Base-by-base conservation (phyloP, 805 yeast genomes). In the Yarrowia keelungensis region DNA sequence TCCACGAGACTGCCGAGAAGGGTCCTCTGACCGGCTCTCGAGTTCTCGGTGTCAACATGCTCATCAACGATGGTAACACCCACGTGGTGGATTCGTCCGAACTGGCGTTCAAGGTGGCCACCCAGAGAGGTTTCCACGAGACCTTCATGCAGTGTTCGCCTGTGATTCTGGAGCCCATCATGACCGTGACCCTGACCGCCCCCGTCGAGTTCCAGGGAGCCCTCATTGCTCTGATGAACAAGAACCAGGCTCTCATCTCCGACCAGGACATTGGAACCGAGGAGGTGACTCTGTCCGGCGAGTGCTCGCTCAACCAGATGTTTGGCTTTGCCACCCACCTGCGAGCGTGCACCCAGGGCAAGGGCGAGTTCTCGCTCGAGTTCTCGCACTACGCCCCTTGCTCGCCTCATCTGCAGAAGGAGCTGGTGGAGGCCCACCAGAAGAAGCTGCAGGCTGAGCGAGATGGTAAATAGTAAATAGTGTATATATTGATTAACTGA, bases 71-170 rank as follows among this genome's bases (percentile, higher is more conserved):
- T 83, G 99, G 99, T 89, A 92, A 90, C 73, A 90, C 95, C 68
- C 99, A 95, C 81, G 90, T 91, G 76, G 99, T 95, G 61, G 99
- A 95, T 81, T 93, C 98, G 65, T 91, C 93, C 70, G 99, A 95
- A 82, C 83, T 92, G 81, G 89, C 99, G 8, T 95, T 95, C 85
- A 89, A 92, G 79, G 86, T 96, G 35, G 99, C 99, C 32, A 89
- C 98, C 5, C 85, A 86, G 75, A 89, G 89, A 71, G 99, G 98
- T 11, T 95, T 94, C 85, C 90, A 87, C 77, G 92, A 92, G 77
- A 97, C 97, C 15, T 94, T 95, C 81, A 76, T 89, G 81, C 85
- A 85, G 69, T 89, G 97, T 39, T 84, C 87, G 72, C 98, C 99
- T 1, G 91, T 91, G 50, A 87, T 95, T 73, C 83, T 95, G 76